phyloP scores from a whole-genome alignment of 2,329 filamentous ascomycete genomes.

The Nigrospora sphaerica region DNA sequence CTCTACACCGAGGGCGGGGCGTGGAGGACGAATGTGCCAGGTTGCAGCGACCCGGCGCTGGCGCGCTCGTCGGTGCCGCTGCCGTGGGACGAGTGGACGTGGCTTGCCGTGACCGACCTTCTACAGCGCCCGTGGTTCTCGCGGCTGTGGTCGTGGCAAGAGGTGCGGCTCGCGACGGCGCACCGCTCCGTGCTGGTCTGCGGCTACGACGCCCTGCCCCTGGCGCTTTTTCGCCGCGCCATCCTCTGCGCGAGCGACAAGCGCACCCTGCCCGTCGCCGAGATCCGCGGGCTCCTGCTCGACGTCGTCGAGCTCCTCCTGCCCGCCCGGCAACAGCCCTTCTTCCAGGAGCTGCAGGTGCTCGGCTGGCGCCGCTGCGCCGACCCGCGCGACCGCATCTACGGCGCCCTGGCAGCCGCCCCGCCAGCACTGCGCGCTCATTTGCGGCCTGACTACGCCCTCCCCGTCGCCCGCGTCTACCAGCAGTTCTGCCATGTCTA shows the following conservation, averaged over 20 bases:
- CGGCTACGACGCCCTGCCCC: not conserved
- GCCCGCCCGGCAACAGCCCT: not conserved
- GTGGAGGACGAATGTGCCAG: no score
- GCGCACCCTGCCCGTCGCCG: not conserved
- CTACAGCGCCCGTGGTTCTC: constrained; percentile 7
- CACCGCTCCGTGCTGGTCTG: not conserved
- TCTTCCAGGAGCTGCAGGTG: not conserved
- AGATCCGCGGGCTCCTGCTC: no score
- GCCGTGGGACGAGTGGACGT: not conserved
- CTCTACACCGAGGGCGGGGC: not conserved
- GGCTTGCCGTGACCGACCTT: not conserved
- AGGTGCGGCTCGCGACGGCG: not conserved
- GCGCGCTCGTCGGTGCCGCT: not conserved
- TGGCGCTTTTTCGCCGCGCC: not conserved
- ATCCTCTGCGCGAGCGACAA: not conserved
- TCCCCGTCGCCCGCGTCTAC: no score
- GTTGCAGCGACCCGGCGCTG: no score
- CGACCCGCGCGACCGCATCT: not conserved
- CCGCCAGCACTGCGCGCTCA: no score
- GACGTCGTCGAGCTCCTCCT: not conserved
- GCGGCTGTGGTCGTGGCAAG: constrained; percentile 3
- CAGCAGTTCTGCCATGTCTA: no score
- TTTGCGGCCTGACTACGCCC: no score
- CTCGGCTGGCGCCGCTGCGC: not conserved
- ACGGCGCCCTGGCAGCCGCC: not conserved